Percentiles rank a stretch among this genome's conserved stretches.
These are phyloP conservation scores for Backusella australiensis DNA, from an alignment of 192 early-diverging fungal genomes.

Conservation along the genomic window DNA sequence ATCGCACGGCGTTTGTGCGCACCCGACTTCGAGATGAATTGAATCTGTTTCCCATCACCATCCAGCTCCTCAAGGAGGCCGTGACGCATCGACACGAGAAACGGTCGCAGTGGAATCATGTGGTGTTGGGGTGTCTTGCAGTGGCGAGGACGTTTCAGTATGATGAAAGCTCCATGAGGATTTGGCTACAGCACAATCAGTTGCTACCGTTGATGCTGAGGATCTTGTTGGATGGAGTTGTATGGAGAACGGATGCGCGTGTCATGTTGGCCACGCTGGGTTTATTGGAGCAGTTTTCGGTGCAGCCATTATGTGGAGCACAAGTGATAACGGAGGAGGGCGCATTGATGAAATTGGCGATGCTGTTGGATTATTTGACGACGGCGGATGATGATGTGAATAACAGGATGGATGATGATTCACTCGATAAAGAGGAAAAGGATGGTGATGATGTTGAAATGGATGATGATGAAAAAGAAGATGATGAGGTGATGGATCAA, in stretches of 20 bases:
- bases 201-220: background rate
- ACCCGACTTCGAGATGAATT: constrained; percentile 3
- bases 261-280: background rate
- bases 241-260: background rate
- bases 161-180: background rate
- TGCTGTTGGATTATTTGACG: background rate
- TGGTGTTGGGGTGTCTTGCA: background rate
- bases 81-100: background rate
- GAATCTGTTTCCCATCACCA: background rate
- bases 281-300: background rate
- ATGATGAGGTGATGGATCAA: background rate
- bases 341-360: background rate
- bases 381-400: background rate
- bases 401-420: background rate
- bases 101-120: background rate
- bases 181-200: background rate
- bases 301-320: background rate
- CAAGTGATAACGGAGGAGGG: background rate
- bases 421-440: background rate
- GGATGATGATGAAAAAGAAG: background rate
- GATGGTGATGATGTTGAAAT: too few relatives aligned
- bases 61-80: background rate
- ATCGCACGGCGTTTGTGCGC: constrained; percentile 5
- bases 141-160: constrained; percentile 3
- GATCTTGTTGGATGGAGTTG: too few relatives aligned